Percentiles rank a stretch among this genome's conserved stretches.
phyloP scores from a whole-genome alignment of 164 flowering plant species.

The Sextonia rubra region DNA sequence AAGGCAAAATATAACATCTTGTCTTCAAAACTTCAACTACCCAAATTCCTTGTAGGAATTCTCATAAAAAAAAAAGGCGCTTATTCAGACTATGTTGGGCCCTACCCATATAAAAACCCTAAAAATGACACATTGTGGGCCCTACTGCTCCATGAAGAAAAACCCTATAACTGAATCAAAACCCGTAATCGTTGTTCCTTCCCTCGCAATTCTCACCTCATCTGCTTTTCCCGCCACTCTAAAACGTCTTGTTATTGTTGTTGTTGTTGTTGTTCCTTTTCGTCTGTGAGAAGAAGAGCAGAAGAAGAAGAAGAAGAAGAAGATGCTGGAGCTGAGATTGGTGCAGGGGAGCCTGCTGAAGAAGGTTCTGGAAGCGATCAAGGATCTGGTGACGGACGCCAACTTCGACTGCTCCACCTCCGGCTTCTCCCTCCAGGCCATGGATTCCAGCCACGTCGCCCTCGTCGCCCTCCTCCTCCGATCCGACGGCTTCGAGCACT shows the following conservation, averaged over 20 bases:
- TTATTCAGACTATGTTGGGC: too few species aligned
- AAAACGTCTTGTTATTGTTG: too few species aligned
- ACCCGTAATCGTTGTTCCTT: not conserved
- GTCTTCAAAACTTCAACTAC: too few species aligned
- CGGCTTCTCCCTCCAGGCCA: conserved; percentile 53
- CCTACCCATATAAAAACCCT: too few species aligned
- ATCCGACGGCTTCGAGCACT: conserved; percentile 54
- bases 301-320: conserved; percentile 1
- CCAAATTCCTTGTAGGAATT: too few species aligned
- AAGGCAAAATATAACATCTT: too few species aligned
- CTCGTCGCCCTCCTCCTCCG: conserved; percentile 47
- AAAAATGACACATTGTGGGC: too few species aligned
- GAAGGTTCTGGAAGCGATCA: conserved; percentile 46
- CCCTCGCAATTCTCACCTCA: not conserved
- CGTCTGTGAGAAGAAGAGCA: too few species aligned
- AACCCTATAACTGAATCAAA: too few species aligned
- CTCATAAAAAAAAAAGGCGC: too few species aligned
- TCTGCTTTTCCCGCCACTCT: not conserved
- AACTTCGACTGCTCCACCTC: conserved; percentile 55
- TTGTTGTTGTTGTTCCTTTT: too few species aligned
- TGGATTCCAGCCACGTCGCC: conserved; percentile 58
- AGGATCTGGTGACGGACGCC: conserved; percentile 48
- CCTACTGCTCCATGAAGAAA: too few species aligned
- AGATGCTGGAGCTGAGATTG: conserved; percentile 47
- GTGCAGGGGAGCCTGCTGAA: conserved; percentile 47